A percentile compares a stretch with the other conserved stretches of the same genome.
phyloP scores from a whole-genome alignment of 495 filamentous ascomycete genomes.

The Terfezia claveryi region DNA sequence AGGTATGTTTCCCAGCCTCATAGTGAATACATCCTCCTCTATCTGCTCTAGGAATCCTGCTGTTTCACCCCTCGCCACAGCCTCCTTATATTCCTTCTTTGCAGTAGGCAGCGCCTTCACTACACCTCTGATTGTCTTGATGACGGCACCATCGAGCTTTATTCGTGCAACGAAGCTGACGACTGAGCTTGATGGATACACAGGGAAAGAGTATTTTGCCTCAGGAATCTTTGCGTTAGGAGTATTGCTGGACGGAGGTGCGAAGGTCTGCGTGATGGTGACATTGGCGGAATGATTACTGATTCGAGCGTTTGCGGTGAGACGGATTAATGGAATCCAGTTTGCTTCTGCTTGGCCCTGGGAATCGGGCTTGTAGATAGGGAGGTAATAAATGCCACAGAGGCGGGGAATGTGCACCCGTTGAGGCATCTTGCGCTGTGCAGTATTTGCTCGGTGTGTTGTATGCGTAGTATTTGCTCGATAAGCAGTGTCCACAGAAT shows the following conservation, averaged over 20 bases:
- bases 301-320: conserved; percentile 31
- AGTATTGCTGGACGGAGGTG: conserved; percentile 26
- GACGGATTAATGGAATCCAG: conserved; percentile 29
- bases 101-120: conserved; percentile 42
- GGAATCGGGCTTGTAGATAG: too few relatives aligned
- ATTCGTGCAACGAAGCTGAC: conserved; percentile 38
- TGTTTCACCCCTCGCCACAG: conserved; percentile 32
- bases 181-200: conserved; percentile 45
- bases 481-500: too few relatives aligned
- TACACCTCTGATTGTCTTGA: conserved; percentile 29
- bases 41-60: conserved; percentile 42
- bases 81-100: conserved; percentile 29
- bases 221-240: conserved; percentile 23
- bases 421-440: too few relatives aligned
- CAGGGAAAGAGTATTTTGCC: conserved; percentile 41
- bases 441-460: too few relatives aligned
- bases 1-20: conserved; percentile 41
- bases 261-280: conserved; percentile 37
- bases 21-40: conserved; percentile 40
- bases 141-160: conserved; percentile 17
- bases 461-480: too few relatives aligned
- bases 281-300: conserved; percentile 35
- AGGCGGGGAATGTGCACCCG: too few relatives aligned
- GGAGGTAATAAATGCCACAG: too few relatives aligned
- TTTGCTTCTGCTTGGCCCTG: background rate